Evolutionary conservation across 257 asterid genomes (phyloP).

Genomic region (Salvia splendens): DNA sequence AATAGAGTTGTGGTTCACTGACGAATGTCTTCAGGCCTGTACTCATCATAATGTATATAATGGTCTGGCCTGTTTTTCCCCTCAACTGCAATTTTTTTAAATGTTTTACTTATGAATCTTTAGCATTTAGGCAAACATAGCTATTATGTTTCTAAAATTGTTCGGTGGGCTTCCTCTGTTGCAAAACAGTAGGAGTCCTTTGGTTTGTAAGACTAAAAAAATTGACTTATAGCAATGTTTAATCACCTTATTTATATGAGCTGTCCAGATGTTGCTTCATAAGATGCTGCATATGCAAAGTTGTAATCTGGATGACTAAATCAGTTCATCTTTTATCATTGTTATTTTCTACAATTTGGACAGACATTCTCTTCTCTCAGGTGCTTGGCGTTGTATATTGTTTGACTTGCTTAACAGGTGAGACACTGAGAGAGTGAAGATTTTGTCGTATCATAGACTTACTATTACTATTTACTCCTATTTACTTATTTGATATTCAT

Average conservation of each 20-base stretch:
- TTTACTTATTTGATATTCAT: not conserved
- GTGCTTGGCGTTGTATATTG: conserved; percentile 13
- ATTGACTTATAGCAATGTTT: not conserved
- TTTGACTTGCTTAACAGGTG: not conserved
- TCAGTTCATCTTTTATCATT: not conserved
- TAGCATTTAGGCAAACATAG: not conserved
- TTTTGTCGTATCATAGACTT: not conserved
- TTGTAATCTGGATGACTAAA: not conserved
- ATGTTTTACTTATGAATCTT: not conserved
- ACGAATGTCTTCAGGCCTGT: conserved; percentile 7
- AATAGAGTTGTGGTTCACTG: not conserved
- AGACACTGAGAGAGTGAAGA: not conserved
- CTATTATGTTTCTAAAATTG: not conserved
- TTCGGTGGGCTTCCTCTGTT: not conserved
- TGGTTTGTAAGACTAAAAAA: not conserved
- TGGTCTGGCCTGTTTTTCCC: not conserved
- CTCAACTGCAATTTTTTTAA: not conserved
- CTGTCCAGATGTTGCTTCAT: not conserved
- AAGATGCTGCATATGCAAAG: not conserved
- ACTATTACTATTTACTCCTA: not conserved
- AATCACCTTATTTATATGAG: not conserved
- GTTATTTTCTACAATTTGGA: conserved; percentile 1
- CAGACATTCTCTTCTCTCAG: conserved; percentile 8
- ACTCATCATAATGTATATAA: not conserved
- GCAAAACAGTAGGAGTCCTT: not conserved